Conservation (phyloP, 345 rosid genomes). For the Eucalyptus pumila region DNA sequence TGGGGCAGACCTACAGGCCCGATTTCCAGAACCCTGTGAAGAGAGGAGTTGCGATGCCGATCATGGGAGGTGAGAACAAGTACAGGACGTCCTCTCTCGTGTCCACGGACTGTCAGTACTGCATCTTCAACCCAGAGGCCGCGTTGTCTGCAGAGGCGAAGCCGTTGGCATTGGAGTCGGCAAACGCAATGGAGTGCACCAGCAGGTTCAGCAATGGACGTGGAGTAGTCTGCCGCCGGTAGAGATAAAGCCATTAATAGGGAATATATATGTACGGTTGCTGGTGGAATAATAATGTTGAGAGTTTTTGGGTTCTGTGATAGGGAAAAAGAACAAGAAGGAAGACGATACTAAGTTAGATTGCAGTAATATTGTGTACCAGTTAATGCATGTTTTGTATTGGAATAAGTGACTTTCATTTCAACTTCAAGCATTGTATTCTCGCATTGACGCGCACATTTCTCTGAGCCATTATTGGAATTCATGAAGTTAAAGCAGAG, state of each 20-base stretch:
- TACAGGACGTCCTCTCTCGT: not conserved
- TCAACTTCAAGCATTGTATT: not conserved
- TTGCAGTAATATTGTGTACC: not conserved
- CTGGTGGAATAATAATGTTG: not conserved
- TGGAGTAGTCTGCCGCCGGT: not conserved
- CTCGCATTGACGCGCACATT: not conserved
- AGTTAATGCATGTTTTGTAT: not conserved
- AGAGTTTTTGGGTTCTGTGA: not conserved
- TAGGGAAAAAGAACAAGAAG: not conserved
- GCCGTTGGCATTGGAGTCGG: not conserved
- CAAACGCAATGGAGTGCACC: not conserved
- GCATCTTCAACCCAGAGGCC: not conserved
- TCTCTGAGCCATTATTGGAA: not conserved
- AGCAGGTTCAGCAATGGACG: not conserved
- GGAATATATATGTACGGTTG: not conserved
- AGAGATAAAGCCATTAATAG: not conserved
- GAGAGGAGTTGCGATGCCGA: conserved; percentile 4
- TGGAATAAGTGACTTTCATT: not conserved
- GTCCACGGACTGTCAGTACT: not conserved
- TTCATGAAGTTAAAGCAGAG: not conserved
- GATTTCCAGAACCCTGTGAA: not conserved
- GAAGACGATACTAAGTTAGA: not conserved
- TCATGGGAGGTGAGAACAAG: conserved; percentile 4
- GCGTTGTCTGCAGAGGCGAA: not conserved
- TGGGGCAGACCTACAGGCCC: conserved; percentile 1